These are phyloP conservation scores for Vanrija humicola DNA, from an alignment of 1,284 basidiomycete species.

Conservation along the genomic window DNA sequence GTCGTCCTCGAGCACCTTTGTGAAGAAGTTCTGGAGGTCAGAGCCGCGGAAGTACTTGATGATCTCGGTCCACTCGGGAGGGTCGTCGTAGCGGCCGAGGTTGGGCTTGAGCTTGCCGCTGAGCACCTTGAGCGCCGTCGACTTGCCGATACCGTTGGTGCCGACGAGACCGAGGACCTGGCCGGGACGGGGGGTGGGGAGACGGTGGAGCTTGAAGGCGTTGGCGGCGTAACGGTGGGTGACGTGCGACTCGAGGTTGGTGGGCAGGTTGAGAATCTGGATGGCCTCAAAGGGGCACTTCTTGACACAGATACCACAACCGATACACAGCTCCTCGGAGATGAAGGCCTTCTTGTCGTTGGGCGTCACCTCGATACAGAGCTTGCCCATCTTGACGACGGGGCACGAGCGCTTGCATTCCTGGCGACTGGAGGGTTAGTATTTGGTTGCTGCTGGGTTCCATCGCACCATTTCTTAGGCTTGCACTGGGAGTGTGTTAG, in stretches of 20 bases:
- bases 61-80: constrained; percentile 96
- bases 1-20: constrained; percentile 96
- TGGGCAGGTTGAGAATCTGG: constrained; percentile 93
- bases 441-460: background rate
- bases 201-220: constrained; percentile 93
- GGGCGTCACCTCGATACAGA: constrained; percentile 94
- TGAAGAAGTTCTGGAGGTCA: constrained; percentile 97
- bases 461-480: constrained; percentile 63
- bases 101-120: constrained; percentile 89
- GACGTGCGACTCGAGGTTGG: constrained; percentile 87
- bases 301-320: constrained; percentile 97
- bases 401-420: constrained; percentile 73
- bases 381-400: constrained; percentile 96
- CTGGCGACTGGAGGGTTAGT: constrained; percentile 35
- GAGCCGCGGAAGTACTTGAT: constrained; percentile 95
- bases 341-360: constrained; percentile 95
- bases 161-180: constrained; percentile 94
- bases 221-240: constrained; percentile 97
- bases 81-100: constrained; percentile 57
- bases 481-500: constrained; percentile 59
- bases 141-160: constrained; percentile 98
- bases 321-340: constrained; percentile 93
- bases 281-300: constrained; percentile 99
- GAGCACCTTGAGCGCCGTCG: constrained; percentile 89
- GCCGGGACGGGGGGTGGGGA: constrained; percentile 89